Conservation (phyloP, 2,329 filamentous ascomycete species). For the Neoarthrinium moseri region DNA sequence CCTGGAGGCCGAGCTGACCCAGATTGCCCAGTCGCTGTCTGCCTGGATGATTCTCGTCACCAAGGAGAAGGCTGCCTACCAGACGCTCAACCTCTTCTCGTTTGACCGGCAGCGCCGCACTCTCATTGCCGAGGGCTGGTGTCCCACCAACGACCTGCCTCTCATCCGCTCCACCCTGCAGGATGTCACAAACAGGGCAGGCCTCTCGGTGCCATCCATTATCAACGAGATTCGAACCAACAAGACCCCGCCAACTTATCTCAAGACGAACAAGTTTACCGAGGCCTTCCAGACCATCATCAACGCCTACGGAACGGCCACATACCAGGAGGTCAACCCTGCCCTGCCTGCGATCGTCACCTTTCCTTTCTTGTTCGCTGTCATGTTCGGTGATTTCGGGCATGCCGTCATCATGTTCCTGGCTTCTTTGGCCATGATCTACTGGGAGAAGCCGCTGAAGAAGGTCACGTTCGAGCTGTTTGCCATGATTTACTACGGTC, state of each 20-base stretch:
- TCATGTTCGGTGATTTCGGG: slow-evolving; percentile 99
- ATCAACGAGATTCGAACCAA: slow-evolving; percentile 97
- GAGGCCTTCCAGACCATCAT: slow-evolving; percentile 98
- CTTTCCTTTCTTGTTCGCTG: slow-evolving; percentile 98
- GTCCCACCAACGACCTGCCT: slow-evolving; percentile 84
- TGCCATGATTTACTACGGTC: slow-evolving; percentile 97
- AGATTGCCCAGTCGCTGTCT: slow-evolving; percentile 88
- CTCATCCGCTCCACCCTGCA: slow-evolving; percentile 91
- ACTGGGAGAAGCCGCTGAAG: slow-evolving; percentile 89
- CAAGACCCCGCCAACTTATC: slow-evolving; percentile 95
- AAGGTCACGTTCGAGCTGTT: slow-evolving; percentile 94
- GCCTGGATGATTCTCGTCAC: slow-evolving; percentile 97
- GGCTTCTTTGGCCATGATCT: slow-evolving; percentile 88
- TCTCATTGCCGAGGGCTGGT: slow-evolving; percentile 96
- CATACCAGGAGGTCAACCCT: slow-evolving; percentile 96
- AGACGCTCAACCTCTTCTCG: slow-evolving; percentile 92
- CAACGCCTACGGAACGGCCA: slow-evolving; percentile 95
- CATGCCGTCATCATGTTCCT: slow-evolving; percentile 87
- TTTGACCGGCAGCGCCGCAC: slow-evolving; percentile 96
- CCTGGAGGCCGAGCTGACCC: slow-evolving; percentile 86
- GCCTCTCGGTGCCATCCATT: slow-evolving; percentile 95
- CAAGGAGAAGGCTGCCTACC: slow-evolving; percentile 98
- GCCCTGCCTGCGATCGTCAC: slow-evolving; percentile 93
- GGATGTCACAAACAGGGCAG: slow-evolving; percentile 94
- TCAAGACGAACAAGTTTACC: slow-evolving; percentile 98